Base-by-base conservation (phyloP, 805 yeast genomes). In the Ogataea pilisensis region DNA sequence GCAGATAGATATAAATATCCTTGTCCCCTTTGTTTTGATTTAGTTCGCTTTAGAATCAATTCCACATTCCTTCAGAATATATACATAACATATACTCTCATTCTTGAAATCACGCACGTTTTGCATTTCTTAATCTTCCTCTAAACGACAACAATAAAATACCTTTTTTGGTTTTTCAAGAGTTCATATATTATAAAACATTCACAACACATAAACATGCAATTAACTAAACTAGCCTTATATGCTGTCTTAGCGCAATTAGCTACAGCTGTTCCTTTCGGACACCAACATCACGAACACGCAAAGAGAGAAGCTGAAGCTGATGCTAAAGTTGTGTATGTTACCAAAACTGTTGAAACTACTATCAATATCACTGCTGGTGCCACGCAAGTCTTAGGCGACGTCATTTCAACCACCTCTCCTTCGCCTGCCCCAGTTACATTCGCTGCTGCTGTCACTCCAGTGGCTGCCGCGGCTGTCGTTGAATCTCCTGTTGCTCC, bases 241-340 rank as follows among this genome's bases (percentile, higher is more conserved):
- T 35, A 45, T 31, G 41, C 50, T 18, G 40, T 55, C 31, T 42
- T 58, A 5, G 44, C 55, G 11, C 48, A 50, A 21, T 27, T 49
- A 21, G 56, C 45, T 20, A 19, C 35, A 26, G 57, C 58, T 19
- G 58, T 55, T 22, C 62, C 63, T 17, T 42, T 49, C 12, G 41
- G 48, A 2, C 39, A 41, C 31, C 34, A 33, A n/a, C 45, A 40
- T 34, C 41, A 44, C 29, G 40, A 40, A 21, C 51, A 43, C 30
- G 50, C 44, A 4, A 50, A 49, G 29, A 49, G 55, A 44, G 49
- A 45, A 8, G 47, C 51, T 2, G 50, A 48, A 26, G 47, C 55
- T 8, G 26, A 36, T 4, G 33, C 41, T 28, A 42, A 48, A n/a
- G 29, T 48, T 16, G 46, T 50, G n/a, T 43, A 42, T n/a, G 60